Percentiles rank a stretch among this genome's conserved stretches.
Conservation (phyloP, 2,329 filamentous ascomycete genomes). For the Colletotrichum scovillei region DNA sequence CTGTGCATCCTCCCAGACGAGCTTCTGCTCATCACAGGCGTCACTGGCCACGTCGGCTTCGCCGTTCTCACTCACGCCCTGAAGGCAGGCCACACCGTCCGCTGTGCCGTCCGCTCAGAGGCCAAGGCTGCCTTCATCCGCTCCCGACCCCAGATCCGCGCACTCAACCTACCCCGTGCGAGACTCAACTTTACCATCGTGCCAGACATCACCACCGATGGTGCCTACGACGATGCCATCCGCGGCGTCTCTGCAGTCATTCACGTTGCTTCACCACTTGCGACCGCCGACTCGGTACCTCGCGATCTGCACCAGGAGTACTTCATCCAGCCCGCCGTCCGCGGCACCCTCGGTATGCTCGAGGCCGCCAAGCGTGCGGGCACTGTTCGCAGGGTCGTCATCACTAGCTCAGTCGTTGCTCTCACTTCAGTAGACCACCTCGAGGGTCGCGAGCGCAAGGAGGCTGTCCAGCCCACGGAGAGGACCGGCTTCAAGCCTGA, state of each 20-base stretch:
- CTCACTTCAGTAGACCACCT: constrained; percentile 22
- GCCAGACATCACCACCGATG: constrained; percentile 48
- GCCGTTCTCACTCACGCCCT: constrained; percentile 42
- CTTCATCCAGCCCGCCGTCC: constrained; percentile 66
- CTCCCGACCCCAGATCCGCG: constrained; percentile 29
- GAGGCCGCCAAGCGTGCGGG: constrained; percentile 54
- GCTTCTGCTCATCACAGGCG: constrained; percentile 44
- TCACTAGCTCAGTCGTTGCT: constrained; percentile 63
- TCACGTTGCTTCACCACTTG: constrained; percentile 44
- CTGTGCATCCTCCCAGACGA: constrained; percentile 31
- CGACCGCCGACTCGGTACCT: constrained; percentile 66
- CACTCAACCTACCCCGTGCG: constrained; percentile 32
- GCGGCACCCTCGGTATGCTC: constrained; percentile 62
- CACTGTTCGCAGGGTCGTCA: constrained; percentile 55
- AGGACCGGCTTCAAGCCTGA: constrained; percentile 26
- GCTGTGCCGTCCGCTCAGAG: constrained; percentile 44
- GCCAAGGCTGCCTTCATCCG: constrained; percentile 34
- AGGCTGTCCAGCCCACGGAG: constrained; percentile 10
- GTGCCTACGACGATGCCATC: constrained; percentile 56
- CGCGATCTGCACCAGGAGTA: constrained; percentile 61
- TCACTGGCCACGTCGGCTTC: constrained; percentile 46
- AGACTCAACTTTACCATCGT: constrained; percentile 46
- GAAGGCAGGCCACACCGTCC: constrained; percentile 42
- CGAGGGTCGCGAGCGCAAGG: constrained; percentile 19
- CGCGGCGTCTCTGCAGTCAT: constrained; percentile 52